These are phyloP conservation scores for Thelephora terrestris DNA, from an alignment of 1,284 basidiomycete genomes.

Conservation along the genomic window DNA sequence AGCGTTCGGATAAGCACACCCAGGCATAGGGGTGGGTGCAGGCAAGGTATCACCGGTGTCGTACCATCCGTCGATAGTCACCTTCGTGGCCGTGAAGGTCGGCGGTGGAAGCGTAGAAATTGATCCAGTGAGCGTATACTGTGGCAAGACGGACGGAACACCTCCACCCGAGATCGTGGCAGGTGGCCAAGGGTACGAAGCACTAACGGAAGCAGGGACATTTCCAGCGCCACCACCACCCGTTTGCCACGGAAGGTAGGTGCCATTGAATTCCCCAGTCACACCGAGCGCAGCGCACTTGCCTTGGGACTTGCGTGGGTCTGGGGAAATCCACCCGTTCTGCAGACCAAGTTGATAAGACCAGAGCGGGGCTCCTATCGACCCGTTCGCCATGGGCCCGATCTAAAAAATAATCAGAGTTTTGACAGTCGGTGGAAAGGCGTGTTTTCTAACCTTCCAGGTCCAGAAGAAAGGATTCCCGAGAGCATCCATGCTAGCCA, in stretches of 20 bases:
- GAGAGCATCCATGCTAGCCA: slow-evolving; percentile 49
- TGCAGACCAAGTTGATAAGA: slow-evolving; percentile 70
- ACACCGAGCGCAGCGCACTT: slow-evolving; percentile 51
- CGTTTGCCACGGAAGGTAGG: slow-evolving; percentile 62
- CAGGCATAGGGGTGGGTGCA: slow-evolving; percentile 47
- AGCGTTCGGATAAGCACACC: slow-evolving; percentile 57
- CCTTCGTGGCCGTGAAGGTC: slow-evolving; percentile 34
- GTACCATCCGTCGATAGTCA: slow-evolving; percentile 67
- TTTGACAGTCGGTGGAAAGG: neutral
- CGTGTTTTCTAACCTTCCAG: slow-evolving; percentile 40
- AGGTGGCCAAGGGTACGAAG: slow-evolving; percentile 52
- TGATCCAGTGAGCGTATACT: slow-evolving; percentile 63
- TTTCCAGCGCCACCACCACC: slow-evolving; percentile 56
- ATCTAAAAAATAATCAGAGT: slow-evolving; percentile 39
- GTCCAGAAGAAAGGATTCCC: slow-evolving; percentile 65
- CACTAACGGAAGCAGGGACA: slow-evolving; percentile 38
- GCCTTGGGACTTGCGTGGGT: slow-evolving; percentile 63
- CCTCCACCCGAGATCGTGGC: slow-evolving; percentile 32
- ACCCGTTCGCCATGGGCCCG: slow-evolving; percentile 30
- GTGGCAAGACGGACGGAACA: slow-evolving; percentile 37
- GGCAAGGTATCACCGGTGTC: slow-evolving; percentile 44
- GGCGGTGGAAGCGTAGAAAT: slow-evolving; percentile 50
- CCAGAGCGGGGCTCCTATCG: slow-evolving; percentile 63
- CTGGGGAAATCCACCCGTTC: slow-evolving; percentile 72
- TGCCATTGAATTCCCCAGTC: slow-evolving; percentile 40